These are phyloP conservation scores for Gossypium laxum DNA, from an alignment of 441 rosid species.

Conservation along the genomic window DNA sequence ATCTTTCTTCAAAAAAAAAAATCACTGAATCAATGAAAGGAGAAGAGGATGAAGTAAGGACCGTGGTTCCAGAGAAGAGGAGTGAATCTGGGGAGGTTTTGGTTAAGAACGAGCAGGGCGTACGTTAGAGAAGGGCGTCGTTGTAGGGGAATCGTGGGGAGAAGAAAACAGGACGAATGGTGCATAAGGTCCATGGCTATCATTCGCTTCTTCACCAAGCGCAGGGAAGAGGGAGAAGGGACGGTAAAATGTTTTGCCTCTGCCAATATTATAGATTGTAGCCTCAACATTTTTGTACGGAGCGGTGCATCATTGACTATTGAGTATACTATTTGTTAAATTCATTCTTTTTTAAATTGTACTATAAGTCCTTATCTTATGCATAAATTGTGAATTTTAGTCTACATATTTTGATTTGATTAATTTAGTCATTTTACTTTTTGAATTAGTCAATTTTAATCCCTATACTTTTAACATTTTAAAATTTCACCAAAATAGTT, in stretches of 20 bases:
- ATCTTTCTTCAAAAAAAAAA: background rate
- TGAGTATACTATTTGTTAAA: no score
- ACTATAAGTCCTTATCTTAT: no score
- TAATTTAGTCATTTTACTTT: no score
- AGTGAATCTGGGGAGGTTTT: conserved; percentile 56
- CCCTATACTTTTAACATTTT: no score
- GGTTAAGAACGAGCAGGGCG: conserved; percentile 73
- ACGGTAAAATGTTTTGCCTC: background rate
- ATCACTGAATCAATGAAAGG: background rate
- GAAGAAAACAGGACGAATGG: conserved; percentile 72
- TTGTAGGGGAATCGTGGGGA: conserved; percentile 31
- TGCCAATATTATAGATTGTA: background rate
- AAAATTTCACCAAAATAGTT: no score
- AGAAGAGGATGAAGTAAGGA: conserved; percentile 16
- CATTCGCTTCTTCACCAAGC: background rate
- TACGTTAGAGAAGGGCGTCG: conserved; percentile 25
- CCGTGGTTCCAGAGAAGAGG: conserved; percentile 86
- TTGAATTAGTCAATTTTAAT: no score
- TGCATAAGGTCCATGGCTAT: conserved; percentile 49
- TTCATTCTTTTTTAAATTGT: no score
- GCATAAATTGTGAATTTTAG: no score
- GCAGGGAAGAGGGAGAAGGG: background rate
- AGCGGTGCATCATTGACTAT: no score
- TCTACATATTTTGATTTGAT: no score
- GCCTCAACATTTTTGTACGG: background rate